Conservation (phyloP, 306 rosid species). For the Cucurbita argyrosperma region DNA sequence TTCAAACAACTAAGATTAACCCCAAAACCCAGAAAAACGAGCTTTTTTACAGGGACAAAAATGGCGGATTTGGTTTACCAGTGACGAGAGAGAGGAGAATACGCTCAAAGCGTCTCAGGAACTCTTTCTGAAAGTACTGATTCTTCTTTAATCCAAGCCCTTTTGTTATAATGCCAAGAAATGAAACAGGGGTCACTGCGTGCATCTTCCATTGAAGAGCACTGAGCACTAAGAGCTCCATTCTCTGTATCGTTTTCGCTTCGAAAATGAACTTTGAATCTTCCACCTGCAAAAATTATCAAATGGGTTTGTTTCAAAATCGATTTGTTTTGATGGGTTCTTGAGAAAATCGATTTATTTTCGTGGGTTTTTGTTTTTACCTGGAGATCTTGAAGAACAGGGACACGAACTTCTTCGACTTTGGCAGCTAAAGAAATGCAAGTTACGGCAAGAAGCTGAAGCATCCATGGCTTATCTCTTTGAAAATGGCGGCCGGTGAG, state of each 20-base stretch:
- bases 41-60: background rate
- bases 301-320: background rate
- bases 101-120: slow-evolving; percentile 57
- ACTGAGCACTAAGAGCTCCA: slow-evolving; percentile 78
- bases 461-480: slow-evolving; percentile 75
- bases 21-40: background rate
- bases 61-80: slow-evolving; percentile 31
- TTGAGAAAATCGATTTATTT: background rate
- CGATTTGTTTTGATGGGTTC: background rate
- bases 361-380: slow-evolving; percentile 14
- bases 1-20: background rate
- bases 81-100: slow-evolving; percentile 52
- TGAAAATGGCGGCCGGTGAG: slow-evolving; percentile 48
- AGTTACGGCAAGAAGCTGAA: slow-evolving; percentile 75
- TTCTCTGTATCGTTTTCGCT: slow-evolving; percentile 74
- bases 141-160: slow-evolving; percentile 65
- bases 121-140: slow-evolving; percentile 42
- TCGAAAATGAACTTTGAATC: slow-evolving; percentile 50
- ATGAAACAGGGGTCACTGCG: slow-evolving; percentile 77
- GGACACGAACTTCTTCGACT: slow-evolving; percentile 86
- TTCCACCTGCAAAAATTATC: slow-evolving; percentile 32
- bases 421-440: slow-evolving; percentile 91
- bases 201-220: slow-evolving; percentile 90
- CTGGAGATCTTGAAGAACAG: slow-evolving; percentile 86
- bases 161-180: slow-evolving; percentile 59